Base-by-base conservation (phyloP, 805 yeast species). In the Kuraishia piskuri region DNA sequence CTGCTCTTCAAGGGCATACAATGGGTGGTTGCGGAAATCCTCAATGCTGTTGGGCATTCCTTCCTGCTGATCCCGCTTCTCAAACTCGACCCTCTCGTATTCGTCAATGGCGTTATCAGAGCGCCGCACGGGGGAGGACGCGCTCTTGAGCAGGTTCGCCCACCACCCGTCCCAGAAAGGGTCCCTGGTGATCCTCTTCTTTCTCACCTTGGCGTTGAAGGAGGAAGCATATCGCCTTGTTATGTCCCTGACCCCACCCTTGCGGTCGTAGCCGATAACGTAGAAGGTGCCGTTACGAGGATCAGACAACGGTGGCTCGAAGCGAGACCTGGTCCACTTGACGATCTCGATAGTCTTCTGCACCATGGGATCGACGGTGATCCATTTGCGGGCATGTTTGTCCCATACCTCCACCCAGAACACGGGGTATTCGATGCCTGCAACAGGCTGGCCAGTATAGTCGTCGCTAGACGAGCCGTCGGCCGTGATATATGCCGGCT, bases 401-500 rank as follows among this genome's bases (percentile, higher is more conserved):
- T 92, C 91, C 96, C 96, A 92, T 0, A 88, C 96, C 65, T 94
- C 99, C 22, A 83, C 83, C 99, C 99, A 94, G 63, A 85, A 90
- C 0, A 90, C 76, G 0, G 97, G 97, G 61, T 73, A 85, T 8
- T 56, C 54, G 1, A 58, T 1, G 10, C 31, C 31, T 25, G 31
- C 54, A 52, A 6, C 23, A 53, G 9, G 55, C 54, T 12, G 54
- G 49, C 10, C 56, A 56, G 7, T 49, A 31, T 31, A 31, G 14
- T 31, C 40, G 14, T 31, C 40, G 17, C 40, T 31, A 31, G 40
- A 31, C 3, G 40, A 31, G 17, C 40, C 40, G 58, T 3, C 60
- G 53, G 52, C 57, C 62, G 6, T 48, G 20, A 46, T 12, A 23
- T 51, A 17, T 48, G 63, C 37, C 45, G 60, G 56, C 52, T 56